Conservation (phyloP, 192 early-diverging fungal species). For the Borealophlyctis nickersoniae region DNA sequence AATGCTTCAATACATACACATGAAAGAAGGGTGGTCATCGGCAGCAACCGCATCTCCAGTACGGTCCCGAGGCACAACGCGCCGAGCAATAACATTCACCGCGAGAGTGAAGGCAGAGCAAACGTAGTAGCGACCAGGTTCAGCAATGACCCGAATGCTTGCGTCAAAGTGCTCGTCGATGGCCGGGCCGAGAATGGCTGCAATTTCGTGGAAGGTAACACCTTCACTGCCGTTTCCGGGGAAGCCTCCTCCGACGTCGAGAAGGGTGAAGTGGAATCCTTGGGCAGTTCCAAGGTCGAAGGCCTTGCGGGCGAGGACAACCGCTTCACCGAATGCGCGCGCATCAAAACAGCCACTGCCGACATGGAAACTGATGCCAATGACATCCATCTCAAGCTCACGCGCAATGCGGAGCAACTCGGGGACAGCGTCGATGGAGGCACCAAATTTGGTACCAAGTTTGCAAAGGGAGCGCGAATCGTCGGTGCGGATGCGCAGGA, state of each 20-base stretch:
- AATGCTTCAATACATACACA: constrained; percentile 57
- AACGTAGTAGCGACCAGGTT: constrained; percentile 96
- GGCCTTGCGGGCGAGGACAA: constrained; percentile 74
- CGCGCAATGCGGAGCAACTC: constrained; percentile 71
- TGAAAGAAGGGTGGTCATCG: constrained; percentile 54
- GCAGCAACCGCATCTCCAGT: constrained; percentile 9
- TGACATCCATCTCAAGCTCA: constrained; percentile 78
- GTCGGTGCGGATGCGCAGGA: constrained; percentile 94
- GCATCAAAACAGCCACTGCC: constrained; percentile 93
- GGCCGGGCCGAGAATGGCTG: constrained; percentile 69
- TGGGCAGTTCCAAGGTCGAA: constrained; percentile 81
- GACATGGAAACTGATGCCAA: constrained; percentile 94
- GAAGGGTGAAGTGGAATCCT: constrained; percentile 66
- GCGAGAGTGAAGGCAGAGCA: constrained; percentile 91
- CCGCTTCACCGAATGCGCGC: constrained; percentile 85
- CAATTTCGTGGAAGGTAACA: constrained; percentile 82
- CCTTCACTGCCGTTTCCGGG: constrained; percentile 76
- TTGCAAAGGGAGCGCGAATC: constrained; percentile 90
- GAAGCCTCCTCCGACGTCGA: constrained; percentile 89
- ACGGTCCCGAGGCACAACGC: constrained; percentile 59
- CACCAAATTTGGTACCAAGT: constrained; percentile 97
- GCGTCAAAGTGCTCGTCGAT: constrained; percentile 77
- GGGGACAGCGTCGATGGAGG: constrained; percentile 65
- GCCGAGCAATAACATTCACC: constrained; percentile 88
- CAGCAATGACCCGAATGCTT: constrained; percentile 91